Conservation (phyloP, 2,329 filamentous ascomycete species). For the Aspergillus arachidicola region DNA sequence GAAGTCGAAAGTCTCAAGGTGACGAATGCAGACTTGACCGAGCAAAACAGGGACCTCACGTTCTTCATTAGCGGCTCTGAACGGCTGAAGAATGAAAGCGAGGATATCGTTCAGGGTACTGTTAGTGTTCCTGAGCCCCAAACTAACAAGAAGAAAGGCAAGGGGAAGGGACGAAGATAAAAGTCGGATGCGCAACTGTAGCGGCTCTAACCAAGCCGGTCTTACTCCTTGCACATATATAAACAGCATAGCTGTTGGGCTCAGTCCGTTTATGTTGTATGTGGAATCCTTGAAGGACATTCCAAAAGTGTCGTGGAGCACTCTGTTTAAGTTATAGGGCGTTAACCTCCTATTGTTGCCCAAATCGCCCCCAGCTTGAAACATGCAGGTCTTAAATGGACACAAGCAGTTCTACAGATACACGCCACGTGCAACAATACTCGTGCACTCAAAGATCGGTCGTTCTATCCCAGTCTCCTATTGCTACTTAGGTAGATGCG, state of each 20-base stretch:
- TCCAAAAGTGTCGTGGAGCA: not conserved
- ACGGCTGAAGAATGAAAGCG: constrained; percentile 71
- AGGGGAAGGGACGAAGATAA: constrained; percentile 24
- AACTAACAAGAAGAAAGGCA: constrained; percentile 49
- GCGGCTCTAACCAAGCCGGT: not conserved
- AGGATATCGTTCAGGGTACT: constrained; percentile 75
- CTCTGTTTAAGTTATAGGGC: not conserved
- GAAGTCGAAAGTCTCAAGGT: constrained; percentile 60
- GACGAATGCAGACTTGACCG: constrained; percentile 72
- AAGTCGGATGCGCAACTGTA: not conserved
- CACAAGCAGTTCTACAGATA: not conserved
- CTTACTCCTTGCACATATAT: not conserved
- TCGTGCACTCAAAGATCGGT: not conserved
- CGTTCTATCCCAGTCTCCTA: not conserved
- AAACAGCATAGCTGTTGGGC: not conserved
- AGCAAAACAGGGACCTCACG: constrained; percentile 82
- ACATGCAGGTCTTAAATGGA: not conserved
- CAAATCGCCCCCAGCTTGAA: not conserved
- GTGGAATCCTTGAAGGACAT: not conserved
- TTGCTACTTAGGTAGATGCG: not conserved
- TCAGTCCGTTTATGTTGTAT: not conserved
- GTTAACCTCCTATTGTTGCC: not conserved
- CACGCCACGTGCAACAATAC: not conserved
- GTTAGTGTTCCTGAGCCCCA: constrained; percentile 63
- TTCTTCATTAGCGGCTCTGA: constrained; percentile 87